Evolutionary conservation across 331 rosid species (phyloP).

Genomic region (Malus hybrid): DNA sequence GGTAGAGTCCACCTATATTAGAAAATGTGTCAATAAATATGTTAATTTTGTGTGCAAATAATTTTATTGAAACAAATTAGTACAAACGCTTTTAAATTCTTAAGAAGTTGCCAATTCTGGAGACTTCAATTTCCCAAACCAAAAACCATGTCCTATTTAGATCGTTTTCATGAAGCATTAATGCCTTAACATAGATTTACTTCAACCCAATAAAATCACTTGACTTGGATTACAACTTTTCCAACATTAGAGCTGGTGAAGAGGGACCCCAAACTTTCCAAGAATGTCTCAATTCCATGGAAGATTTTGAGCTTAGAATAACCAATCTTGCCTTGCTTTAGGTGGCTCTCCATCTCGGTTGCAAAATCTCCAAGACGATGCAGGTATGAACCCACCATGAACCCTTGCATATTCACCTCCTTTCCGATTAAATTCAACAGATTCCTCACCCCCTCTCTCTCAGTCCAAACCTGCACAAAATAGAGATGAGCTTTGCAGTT

Average conservation of each 20-base stretch:
- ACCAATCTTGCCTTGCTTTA: slow-evolving; percentile 39
- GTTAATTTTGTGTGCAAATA: not conserved
- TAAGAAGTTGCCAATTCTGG: not conserved
- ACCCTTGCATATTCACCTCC: slow-evolving; percentile 41
- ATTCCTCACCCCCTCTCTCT: slow-evolving; percentile 53
- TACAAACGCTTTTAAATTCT: not conserved
- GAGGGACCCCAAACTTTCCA: slow-evolving; percentile 38
- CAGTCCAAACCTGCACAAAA: slow-evolving; percentile 20
- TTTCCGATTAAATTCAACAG: slow-evolving; percentile 57
- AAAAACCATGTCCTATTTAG: not conserved
- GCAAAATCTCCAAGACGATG: slow-evolving; percentile 49
- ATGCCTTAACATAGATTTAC: not conserved
- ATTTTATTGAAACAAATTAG: not conserved
- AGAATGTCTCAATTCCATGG: slow-evolving; percentile 34
- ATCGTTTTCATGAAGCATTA: not conserved
- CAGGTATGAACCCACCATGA: slow-evolving; percentile 33
- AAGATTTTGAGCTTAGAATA: slow-evolving; percentile 32
- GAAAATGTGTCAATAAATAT: not conserved
- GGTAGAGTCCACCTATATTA: no score
- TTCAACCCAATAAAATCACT: not conserved
- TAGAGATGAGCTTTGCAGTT: not conserved
- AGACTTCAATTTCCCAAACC: not conserved
- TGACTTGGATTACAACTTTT: slow-evolving; percentile 41
- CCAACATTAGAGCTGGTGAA: slow-evolving; percentile 50
- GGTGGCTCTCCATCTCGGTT: slow-evolving; percentile 8